Evolutionary conservation across 345 rosid species (phyloP), one percentile per base, ranked within the genome.

Genomic region (Eutrema yunnanense): DNA sequence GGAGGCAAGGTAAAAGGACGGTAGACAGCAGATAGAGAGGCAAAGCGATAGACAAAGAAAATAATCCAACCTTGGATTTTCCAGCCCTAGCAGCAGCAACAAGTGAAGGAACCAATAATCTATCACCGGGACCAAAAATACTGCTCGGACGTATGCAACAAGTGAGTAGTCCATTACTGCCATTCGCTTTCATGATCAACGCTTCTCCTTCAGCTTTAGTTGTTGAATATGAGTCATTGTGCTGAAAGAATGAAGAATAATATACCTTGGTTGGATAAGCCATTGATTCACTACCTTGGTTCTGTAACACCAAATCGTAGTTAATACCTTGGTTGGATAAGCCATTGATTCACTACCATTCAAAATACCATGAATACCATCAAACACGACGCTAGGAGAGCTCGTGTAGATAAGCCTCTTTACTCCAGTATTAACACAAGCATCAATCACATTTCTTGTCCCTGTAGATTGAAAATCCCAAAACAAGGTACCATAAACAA

Each of bases 71-170:
- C 96, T 92, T 95, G 19, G 87, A 85, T 85, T 95, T 92, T 48
- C 99, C 97, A 29, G 96, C 96, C 69, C 83, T 85, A 22, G 92
- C 97, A 57, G 96, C 92, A 76, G 81, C 82, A 69, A 81, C 87
- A 69, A 95, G 83, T n/a, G 99, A 84, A 10, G 99, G 99, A 79
- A 92, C 83, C 52, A 95, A 74, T 76, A 92, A 77, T 83, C 62
- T 86, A 86, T 95, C 97, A 53, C 99, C 99, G 11, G 99, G 97
- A 55, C 99, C 97, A 69, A 95, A 95, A 68, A 95, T 89, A 67
- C 93, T 73, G 64, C 99, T 95, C 6, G 99, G 99, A 46, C 99
- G 96, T 66, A 95, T 81, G 71, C 96, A 84, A 82, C 97, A 95
- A n/a, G 99, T 95, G 51, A 95, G 81, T 40, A 95, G 90, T 67